Percentiles rank a stretch among this genome's conserved stretches.
phyloP scores from a whole-genome alignment of 108 stramenopile species.

The Parmales sp. region DNA sequence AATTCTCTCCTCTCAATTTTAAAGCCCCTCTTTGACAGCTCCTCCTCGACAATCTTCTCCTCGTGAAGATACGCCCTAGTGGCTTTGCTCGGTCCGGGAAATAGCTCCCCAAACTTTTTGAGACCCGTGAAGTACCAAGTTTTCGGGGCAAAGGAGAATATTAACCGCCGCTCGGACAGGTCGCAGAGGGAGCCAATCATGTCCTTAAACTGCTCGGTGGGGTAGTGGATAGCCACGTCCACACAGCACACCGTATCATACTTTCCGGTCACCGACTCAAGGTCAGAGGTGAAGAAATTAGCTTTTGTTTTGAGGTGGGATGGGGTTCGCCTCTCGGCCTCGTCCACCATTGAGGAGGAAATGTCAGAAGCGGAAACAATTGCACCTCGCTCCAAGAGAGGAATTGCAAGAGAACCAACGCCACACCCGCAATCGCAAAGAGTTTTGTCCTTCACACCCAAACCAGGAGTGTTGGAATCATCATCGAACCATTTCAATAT shows the following conservation, averaged over 20 bases:
- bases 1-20: slow-evolving; percentile 75
- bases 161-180: slow-evolving; percentile 66
- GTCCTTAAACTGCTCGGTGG: slow-evolving; percentile 83
- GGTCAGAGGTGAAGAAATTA: slow-evolving; percentile 82
- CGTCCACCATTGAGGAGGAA: slow-evolving; percentile 80
- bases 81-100: slow-evolving; percentile 91
- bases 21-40: slow-evolving; percentile 73
- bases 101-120: slow-evolving; percentile 90
- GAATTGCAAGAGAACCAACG: slow-evolving; percentile 85
- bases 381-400: slow-evolving; percentile 83
- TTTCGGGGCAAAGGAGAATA: slow-evolving; percentile 78
- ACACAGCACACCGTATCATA: slow-evolving; percentile 93
- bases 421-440: slow-evolving; percentile 86
- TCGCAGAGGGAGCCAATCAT: slow-evolving; percentile 81
- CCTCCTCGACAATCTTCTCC: slow-evolving; percentile 69
- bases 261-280: slow-evolving; percentile 77
- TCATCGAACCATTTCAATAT: slow-evolving; percentile 78
- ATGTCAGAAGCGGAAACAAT: slow-evolving; percentile 82
- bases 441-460: slow-evolving; percentile 63
- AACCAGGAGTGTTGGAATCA: slow-evolving; percentile 80
- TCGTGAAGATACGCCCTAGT: slow-evolving; percentile 91
- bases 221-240: slow-evolving; percentile 96
- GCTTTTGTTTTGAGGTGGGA: slow-evolving; percentile 60
- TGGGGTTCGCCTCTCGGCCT: slow-evolving; percentile 74
- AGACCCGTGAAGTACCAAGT: slow-evolving; percentile 84